Conservation (phyloP, 2,329 filamentous ascomycete species). For the Calycina herbarum region DNA sequence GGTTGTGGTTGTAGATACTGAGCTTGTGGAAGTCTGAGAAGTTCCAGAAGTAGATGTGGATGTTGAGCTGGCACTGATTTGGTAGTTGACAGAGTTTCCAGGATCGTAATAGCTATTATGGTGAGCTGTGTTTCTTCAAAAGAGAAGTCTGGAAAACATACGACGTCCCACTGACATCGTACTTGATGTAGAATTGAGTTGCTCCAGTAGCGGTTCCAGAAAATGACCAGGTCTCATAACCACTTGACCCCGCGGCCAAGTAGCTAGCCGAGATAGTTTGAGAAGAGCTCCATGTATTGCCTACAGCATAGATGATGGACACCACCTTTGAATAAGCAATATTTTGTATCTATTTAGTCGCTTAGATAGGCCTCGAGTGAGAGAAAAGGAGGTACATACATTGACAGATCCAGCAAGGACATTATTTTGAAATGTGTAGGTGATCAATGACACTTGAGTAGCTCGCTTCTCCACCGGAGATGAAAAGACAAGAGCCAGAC, state of each 20-base stretch:
- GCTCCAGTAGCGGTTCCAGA: conserved; percentile 32
- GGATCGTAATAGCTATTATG: conserved; percentile 31
- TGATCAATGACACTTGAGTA: conserved; percentile 29
- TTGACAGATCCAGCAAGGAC: conserved; percentile 33
- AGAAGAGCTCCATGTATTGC: conserved; percentile 27
- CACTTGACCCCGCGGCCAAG: conserved; percentile 23
- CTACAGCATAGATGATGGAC: conserved; percentile 30
- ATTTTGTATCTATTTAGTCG: conserved; percentile 30
- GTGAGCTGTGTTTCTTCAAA: background rate
- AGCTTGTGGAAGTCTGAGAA: conserved; percentile 13
- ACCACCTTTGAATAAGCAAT: conserved; percentile 33
- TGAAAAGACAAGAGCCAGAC: background rate
- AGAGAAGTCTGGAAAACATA: background rate
- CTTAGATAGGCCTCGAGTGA: conserved; percentile 1
- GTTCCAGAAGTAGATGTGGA: background rate
- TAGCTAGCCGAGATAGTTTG: conserved; percentile 29
- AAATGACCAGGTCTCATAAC: conserved; percentile 34
- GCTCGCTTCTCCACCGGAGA: conserved; percentile 25
- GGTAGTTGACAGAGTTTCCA: conserved; percentile 32
- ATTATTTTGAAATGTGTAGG: conserved; percentile 30
- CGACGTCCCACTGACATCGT: conserved; percentile 33
- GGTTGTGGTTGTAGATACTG: background rate
- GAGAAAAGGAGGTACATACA: conserved; percentile 19
- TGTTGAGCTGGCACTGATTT: conserved; percentile 17
- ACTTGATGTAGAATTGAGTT: conserved; percentile 35